Base-by-base conservation (phyloP, 2,329 filamentous ascomycete genomes). In the Arthrobotrys megalospora region DNA sequence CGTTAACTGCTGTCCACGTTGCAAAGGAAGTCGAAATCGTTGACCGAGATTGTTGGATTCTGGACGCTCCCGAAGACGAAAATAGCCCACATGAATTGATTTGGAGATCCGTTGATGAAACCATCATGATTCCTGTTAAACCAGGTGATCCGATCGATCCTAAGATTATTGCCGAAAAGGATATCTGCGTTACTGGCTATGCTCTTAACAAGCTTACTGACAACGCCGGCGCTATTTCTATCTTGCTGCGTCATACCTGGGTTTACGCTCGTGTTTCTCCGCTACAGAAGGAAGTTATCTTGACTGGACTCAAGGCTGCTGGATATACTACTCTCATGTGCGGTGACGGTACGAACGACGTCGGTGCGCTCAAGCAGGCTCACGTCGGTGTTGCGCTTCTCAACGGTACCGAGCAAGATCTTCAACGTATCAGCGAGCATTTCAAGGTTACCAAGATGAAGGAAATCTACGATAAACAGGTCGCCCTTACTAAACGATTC, bases 251-350 rank as follows among this genome's bases (percentile, higher is more conserved):
- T 62, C 89, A 98, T 85, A 91, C 94, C 12, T 99, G 96, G 96
- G 96, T 99, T 3, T 99, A 99, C 83, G 96, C 96, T 81, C 93
- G 96, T 83, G 96, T 99, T 8, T 99, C 96, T 0, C 96, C 96
- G 7, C 97, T 97, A 87, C 96, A 99, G 83, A 99, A 99, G 77
- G 96, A 99, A 85, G 94, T 98, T 68, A 98, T 99, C 83, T 88
- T 99, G n/a, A 89, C 97, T 21, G 96, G 96, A 43, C 89, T 98
- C 79, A 97, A 97, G 86, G 94, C 97, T 82, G 92, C 93, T 86
- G 96, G 96, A 62, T 99, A 99, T 86, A 97, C 96, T 79, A 99
- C 96, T 34, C 89, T 99, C 80, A 99, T 99, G 96, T 96, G 94
- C 82, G 96, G 96, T 85, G 96, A 99, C 83, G 96, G 96, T 80